These are phyloP conservation scores for Tricholoma furcatifolium DNA, from an alignment of 768 basidiomycete genomes.

Conservation along the genomic window DNA sequence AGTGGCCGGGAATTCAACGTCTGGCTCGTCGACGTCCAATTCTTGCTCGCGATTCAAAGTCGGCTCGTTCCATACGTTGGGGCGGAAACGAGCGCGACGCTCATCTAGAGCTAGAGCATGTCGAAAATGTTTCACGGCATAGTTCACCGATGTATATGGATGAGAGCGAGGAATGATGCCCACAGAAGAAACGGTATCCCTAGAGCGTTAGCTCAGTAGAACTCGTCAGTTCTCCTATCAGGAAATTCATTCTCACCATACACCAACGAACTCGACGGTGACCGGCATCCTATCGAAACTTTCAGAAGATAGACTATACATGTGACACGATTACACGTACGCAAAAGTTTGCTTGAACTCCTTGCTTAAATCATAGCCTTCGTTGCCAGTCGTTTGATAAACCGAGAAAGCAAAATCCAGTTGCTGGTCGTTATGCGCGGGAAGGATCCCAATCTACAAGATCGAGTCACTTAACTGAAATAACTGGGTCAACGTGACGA, in stretches of 20 bases:
- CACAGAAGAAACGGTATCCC: slow-evolving; percentile 26
- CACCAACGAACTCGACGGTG: slow-evolving; percentile 32
- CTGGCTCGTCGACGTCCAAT: slow-evolving; percentile 20
- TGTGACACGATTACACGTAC: slow-evolving; percentile 9
- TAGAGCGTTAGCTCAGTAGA: not conserved
- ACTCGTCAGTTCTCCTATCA: too few relatives aligned
- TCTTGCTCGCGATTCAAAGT: slow-evolving; percentile 22
- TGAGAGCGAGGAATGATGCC: slow-evolving; percentile 22
- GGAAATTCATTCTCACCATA: slow-evolving; percentile 23
- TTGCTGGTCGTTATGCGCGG: slow-evolving; percentile 29
- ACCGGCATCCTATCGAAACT: slow-evolving; percentile 13
- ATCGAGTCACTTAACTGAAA: not conserved
- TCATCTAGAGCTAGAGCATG: slow-evolving; percentile 25
- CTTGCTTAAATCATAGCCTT: slow-evolving; percentile 28
- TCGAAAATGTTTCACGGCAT: slow-evolving; percentile 21
- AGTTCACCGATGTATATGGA: slow-evolving; percentile 23
- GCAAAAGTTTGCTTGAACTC: slow-evolving; percentile 31
- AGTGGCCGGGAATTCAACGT: slow-evolving; percentile 2
- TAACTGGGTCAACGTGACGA: not conserved
- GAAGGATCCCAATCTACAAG: slow-evolving; percentile 28
- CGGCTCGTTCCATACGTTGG: slow-evolving; percentile 21
- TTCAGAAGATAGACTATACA: not conserved
- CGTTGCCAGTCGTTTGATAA: slow-evolving; percentile 25
- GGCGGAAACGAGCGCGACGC: slow-evolving; percentile 22
- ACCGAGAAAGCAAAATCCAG: slow-evolving; percentile 34